phyloP scores from a whole-genome alignment of 2,329 filamentous ascomycete genomes.

The Botrytis fragariae region DNA sequence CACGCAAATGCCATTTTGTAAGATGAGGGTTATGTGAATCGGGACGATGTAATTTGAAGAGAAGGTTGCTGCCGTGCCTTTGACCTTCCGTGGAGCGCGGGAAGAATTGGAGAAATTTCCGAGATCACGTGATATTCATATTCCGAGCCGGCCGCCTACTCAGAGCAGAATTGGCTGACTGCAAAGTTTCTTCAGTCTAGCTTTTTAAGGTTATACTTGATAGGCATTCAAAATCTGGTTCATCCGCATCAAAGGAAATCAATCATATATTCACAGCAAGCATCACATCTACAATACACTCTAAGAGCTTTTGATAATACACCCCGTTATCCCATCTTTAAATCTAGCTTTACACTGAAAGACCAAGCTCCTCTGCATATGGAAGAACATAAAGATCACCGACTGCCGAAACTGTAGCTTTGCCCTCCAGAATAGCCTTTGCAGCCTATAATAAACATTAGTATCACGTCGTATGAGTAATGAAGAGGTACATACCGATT shows the following conservation, averaged over 20 bases:
- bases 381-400: constrained; percentile 90
- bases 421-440: constrained; percentile 82
- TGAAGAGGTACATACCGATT: constrained; percentile 63
- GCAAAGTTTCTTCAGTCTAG: background rate
- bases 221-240: background rate
- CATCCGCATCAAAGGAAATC: constrained; percentile 22
- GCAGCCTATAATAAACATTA: constrained; percentile 61
- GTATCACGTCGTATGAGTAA: constrained; percentile 30
- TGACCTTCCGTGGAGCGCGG: constrained; percentile 23
- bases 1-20: constrained; percentile 84
- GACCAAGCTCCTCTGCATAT: constrained; percentile 88
- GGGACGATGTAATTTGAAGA: constrained; percentile 22
- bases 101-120: constrained; percentile 15
- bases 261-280: constrained; percentile 31
- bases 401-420: constrained; percentile 84
- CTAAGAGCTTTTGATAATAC: constrained; percentile 40
- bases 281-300: constrained; percentile 38
- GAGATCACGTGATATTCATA: constrained; percentile 5
- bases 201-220: background rate
- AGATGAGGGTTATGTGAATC: constrained; percentile 28
- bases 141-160: background rate
- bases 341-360: constrained; percentile 72
- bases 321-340: constrained; percentile 28
- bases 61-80: constrained; percentile 25
- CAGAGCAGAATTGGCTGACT: background rate